Base-by-base conservation (phyloP, 2,329 filamentous ascomycete species). In the Ophiostoma quercus region DNA sequence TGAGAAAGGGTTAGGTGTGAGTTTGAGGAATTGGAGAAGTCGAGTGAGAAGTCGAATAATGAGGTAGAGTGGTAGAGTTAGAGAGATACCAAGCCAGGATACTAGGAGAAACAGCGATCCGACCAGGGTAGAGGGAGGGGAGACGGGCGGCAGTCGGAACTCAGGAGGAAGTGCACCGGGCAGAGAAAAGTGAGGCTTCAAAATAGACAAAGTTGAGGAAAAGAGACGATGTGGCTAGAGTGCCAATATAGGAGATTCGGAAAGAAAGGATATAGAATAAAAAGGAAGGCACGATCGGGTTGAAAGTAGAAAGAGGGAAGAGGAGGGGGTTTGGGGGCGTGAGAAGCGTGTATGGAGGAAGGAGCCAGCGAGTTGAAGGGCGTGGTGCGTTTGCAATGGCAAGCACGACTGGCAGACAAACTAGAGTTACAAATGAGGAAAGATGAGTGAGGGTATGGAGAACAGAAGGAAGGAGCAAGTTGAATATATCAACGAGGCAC, bases 321-420 rank as follows among this genome's bases (percentile, higher is more conserved):
- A 65, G 62, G 19, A 4, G 34, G 34, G 34, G 34, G 29, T 43
- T 34, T 22, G 51, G 19, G n/a, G 19, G 47, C 22, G 47, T 29
- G 12, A 41, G 47, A 29, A 57, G 43, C 43, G 43, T n/a, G 39
- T 19, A 39, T 41, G 65, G 34, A 60, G 43, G 69, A 25, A 65
- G 66, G 57, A 57, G n/a, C 63, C 54, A 19, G n/a, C 66, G 54
- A 11, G 66, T 62, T 70, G 65, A 37, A 70, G 39, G 66, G 25
- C 14, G 63, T 11, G 63, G 34, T 43, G 34, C 37, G 34, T 34
- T 41, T 70, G 66, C 54, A 34, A 25, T 66, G 39, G 69, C 66
- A 70, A 60, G 69, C 14, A 69, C 68, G 51, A 70, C 8, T 39
- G 22, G 25, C 22, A 51, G 32, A 11, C 12, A 8, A 66, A 25